A percentile compares a stretch with the other conserved stretches of the same genome.
These are phyloP conservation scores for Cylindrodendrum hubeiense DNA, from an alignment of 2,329 filamentous ascomycete species.

Conservation along the genomic window DNA sequence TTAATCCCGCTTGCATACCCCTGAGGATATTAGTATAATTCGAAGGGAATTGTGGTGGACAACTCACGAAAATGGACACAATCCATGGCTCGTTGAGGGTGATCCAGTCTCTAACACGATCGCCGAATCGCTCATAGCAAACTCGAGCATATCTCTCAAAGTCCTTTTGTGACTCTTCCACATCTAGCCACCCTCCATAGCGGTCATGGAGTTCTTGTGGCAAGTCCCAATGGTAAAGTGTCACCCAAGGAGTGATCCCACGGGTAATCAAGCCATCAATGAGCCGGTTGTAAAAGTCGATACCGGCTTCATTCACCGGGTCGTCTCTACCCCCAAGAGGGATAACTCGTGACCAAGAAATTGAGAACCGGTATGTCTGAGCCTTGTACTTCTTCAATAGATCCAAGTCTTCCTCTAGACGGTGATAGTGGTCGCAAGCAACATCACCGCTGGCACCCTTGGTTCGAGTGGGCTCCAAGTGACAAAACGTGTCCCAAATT, in stretches of 20 bases:
- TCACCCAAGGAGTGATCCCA: constrained; percentile 72
- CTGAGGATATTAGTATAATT: neutral
- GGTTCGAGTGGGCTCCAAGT: constrained; percentile 55
- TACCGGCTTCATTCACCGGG: constrained; percentile 70
- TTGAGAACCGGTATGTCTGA: constrained; percentile 73
- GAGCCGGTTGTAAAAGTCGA: constrained; percentile 70
- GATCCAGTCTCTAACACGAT: constrained; percentile 54
- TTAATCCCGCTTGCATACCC: constrained; percentile 51
- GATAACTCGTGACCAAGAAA: constrained; percentile 76
- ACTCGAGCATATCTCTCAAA: constrained; percentile 53
- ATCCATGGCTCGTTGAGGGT: constrained; percentile 56
- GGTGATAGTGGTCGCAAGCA: constrained; percentile 58
- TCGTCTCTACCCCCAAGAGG: constrained; percentile 73
- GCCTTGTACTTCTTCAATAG: constrained; percentile 69
- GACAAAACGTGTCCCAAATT: constrained; percentile 58
- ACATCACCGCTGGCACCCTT: constrained; percentile 61
- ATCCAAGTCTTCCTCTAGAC: constrained; percentile 66
- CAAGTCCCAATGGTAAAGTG: constrained; percentile 74
- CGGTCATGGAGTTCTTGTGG: constrained; percentile 52
- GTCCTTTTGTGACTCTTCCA: constrained; percentile 47
- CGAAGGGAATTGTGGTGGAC: neutral
- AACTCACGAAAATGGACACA: constrained; percentile 48
- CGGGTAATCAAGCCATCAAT: constrained; percentile 68
- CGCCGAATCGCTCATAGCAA: constrained; percentile 56
- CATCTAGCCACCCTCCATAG: constrained; percentile 52